Evolutionary conservation across 75 land plant species (phyloP).

Genomic region (Selaginella moellendorffii): DNA sequence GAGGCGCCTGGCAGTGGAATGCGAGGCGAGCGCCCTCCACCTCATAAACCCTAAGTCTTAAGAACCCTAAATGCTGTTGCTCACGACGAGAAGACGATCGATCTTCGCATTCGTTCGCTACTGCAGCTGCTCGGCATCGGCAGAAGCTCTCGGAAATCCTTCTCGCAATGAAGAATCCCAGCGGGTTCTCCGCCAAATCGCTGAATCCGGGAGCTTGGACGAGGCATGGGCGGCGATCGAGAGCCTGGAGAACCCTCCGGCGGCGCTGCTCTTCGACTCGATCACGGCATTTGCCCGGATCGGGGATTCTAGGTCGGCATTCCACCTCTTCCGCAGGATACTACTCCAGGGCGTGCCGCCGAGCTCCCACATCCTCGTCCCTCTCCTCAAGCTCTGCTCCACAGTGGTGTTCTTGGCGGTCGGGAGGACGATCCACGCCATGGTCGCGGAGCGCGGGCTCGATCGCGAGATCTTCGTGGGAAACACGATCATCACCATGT

Average conservation of each 20-base stretch:
- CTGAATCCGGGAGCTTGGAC: background rate
- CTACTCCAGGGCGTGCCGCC: background rate
- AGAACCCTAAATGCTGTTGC: too few species aligned
- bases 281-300: background rate
- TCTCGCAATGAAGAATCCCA: too few species aligned
- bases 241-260: background rate
- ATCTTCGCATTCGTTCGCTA: too few species aligned
- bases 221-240: background rate
- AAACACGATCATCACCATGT: conserved; percentile 28
- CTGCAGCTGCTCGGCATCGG: too few species aligned
- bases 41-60: too few species aligned
- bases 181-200: too few species aligned
- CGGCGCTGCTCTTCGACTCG: background rate
- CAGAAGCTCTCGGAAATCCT: too few species aligned
- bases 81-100: too few species aligned
- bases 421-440: background rate
- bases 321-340: background rate
- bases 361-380: background rate
- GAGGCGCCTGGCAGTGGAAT: too few species aligned
- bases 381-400: background rate
- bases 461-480: conserved; percentile 17
- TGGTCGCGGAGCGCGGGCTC: background rate
- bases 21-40: too few species aligned
- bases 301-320: background rate
- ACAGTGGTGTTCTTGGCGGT: background rate